Evolutionary conservation across 2,329 filamentous ascomycete species (phyloP).

Genomic region (Aspergillus pseudotamarii): DNA sequence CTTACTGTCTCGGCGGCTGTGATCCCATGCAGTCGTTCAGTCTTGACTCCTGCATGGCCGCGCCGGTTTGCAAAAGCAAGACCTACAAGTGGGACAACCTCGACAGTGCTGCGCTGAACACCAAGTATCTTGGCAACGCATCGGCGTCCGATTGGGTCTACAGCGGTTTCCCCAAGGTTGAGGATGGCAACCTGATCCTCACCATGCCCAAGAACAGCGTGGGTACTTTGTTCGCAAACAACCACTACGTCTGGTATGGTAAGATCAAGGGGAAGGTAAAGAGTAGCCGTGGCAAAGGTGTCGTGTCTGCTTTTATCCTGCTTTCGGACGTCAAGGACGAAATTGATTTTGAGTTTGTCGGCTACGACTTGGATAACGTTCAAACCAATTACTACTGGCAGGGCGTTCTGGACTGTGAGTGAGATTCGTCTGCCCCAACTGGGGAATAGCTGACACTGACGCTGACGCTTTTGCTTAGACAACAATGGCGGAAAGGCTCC

Average conservation of each 20-base stretch:
- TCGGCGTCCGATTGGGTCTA: conserved; percentile 83
- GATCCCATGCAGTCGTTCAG: conserved; percentile 82
- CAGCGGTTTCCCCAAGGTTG: conserved; percentile 70
- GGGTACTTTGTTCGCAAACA: conserved; percentile 83
- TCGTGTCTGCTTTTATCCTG: conserved; percentile 96
- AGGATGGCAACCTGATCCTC: conserved; percentile 70
- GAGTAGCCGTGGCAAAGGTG: conserved; percentile 80
- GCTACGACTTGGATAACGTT: conserved; percentile 71
- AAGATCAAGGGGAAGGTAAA: conserved; percentile 84
- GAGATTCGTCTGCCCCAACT: no score
- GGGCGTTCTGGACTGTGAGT: conserved; percentile 85
- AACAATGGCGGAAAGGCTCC: conserved; percentile 73
- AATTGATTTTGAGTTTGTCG: conserved; percentile 96
- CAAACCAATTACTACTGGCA: conserved; percentile 99
- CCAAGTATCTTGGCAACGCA: conserved; percentile 84
- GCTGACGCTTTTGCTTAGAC: conserved; percentile 55
- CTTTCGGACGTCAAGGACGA: conserved; percentile 96
- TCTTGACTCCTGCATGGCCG: conserved; percentile 82
- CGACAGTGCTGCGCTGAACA: conserved; percentile 70
- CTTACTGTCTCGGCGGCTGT: conserved; percentile 94
- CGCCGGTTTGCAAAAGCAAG: conserved; percentile 75
- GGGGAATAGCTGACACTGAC: neutral
- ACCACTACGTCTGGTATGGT: conserved; percentile 95
- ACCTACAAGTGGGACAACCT: conserved; percentile 74
- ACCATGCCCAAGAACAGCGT: conserved; percentile 87